Conservation (phyloP, 768 basidiomycete genomes). For the Termitomyces sp. region DNA sequence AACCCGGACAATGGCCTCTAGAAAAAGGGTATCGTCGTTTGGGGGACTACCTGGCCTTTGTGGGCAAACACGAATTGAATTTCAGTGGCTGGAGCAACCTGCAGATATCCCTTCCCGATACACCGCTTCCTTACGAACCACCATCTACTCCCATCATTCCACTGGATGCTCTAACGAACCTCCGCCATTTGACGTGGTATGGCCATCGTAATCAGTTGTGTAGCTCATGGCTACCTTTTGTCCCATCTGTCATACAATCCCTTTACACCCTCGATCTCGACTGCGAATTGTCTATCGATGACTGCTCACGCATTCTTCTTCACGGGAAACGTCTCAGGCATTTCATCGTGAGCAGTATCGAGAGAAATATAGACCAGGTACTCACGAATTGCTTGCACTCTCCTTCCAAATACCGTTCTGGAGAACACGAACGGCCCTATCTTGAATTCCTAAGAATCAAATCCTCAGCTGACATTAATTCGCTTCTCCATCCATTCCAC, state of each 20-base stretch:
- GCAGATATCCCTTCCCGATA: not conserved
- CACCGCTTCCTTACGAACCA: not conserved
- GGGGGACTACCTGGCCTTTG: constrained; percentile 1
- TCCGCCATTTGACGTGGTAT: not conserved
- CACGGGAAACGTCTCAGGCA: constrained; percentile 2
- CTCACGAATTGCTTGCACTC: not conserved
- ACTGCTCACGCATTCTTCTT: constrained; percentile 1
- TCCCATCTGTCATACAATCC: constrained; percentile 3
- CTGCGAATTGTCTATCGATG: not conserved
- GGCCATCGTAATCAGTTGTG: constrained; percentile 1
- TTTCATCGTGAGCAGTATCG: not conserved
- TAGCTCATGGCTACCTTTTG: constrained; percentile 1
- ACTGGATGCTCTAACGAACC: constrained; percentile 3
- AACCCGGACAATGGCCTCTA: not conserved
- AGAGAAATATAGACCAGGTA: not conserved
- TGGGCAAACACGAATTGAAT: not conserved
- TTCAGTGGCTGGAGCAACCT: constrained; percentile 2
- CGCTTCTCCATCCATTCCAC: constrained; percentile 2
- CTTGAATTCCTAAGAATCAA: not conserved
- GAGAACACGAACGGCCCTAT: not conserved
- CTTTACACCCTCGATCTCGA: not conserved
- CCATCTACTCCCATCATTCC: not conserved
- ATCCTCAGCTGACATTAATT: not conserved
- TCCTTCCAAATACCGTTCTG: not conserved
- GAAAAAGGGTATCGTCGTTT: constrained; percentile 4